Conservation (phyloP, 2,329 filamentous ascomycete species). For the Fusarium neocosmosporiellum region DNA sequence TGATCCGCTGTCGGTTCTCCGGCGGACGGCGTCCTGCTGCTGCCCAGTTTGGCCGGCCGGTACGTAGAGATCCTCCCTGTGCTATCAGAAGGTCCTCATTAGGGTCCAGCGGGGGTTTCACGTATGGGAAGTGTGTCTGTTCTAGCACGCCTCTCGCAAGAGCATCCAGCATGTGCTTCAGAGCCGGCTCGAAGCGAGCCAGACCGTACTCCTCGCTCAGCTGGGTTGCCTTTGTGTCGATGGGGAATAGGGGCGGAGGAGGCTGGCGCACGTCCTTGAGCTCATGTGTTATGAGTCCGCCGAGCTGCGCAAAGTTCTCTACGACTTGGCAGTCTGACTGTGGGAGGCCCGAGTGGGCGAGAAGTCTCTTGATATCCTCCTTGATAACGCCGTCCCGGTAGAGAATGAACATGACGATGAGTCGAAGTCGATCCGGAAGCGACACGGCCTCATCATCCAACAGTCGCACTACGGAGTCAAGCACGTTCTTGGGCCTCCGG, state of each 20-base stretch:
- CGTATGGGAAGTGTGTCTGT: slow-evolving; percentile 74
- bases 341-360: slow-evolving; percentile 84
- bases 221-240: slow-evolving; percentile 66
- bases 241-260: slow-evolving; percentile 76
- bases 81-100: slow-evolving; percentile 67
- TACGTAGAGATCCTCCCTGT: slow-evolving; percentile 81
- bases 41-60: slow-evolving; percentile 95
- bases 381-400: slow-evolving; percentile 87
- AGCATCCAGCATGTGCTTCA: slow-evolving; percentile 87
- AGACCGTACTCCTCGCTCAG: slow-evolving; percentile 82
- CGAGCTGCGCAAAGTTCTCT: slow-evolving; percentile 83
- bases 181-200: slow-evolving; percentile 84
- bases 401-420: slow-evolving; percentile 87
- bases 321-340: slow-evolving; percentile 78
- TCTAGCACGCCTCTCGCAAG: slow-evolving; percentile 76
- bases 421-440: slow-evolving; percentile 80
- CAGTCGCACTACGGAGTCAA: slow-evolving; percentile 86
- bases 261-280: slow-evolving; percentile 82
- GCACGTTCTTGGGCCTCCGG: slow-evolving; percentile 88
- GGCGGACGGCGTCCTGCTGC: slow-evolving; percentile 76
- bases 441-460: slow-evolving; percentile 84
- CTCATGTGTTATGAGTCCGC: slow-evolving; percentile 73
- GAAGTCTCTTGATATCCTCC: slow-evolving; percentile 85
- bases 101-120: slow-evolving; percentile 74
- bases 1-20: slow-evolving; percentile 89